Evolutionary conservation across 2,329 filamentous ascomycete species (phyloP), one percentile per base, ranked within the genome.

Genomic region (Claviceps cyperi): DNA sequence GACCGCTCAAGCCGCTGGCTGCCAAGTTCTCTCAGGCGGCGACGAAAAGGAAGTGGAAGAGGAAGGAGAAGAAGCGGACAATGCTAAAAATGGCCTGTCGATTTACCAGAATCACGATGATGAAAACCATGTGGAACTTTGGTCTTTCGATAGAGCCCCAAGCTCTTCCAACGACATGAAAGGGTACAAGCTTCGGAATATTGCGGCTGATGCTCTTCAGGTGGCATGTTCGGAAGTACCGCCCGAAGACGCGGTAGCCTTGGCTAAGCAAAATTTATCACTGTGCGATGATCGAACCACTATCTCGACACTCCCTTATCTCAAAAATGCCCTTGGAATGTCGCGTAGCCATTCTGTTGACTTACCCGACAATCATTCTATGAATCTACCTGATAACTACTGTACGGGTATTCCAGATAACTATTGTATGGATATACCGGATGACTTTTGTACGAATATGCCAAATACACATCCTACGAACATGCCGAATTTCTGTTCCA

Each of bases 1-100:
- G 47, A 76, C 87, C 59, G 81, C 81, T 51, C 68, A 67, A 55
- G 62, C 67, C 59, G 83, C 78, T 51, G 75, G 73, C 54, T 66
- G 69, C 54, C 62, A 72, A 55, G 71, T 76, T 21, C 68, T 85
- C 46, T 70, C 73, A 21, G 68, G 66, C 2, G 69, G 68, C 50
- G 61, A 65, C 50, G 66, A 69, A 49, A 69, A 69, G 14, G 67
- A 71, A 44, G 67, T 69, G 54, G 69, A 38, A 4, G 32, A 24
- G 4, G 22, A 17, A 15, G 24, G 7, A 41, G 17, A 21, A 14
- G 47, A 17, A 43, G 13, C 9, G 24, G 17, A 71, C 53, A 65
- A 66, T 43, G 62, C 58, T 39, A 53, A 8, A 13, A 14, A 8
- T 21, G 40, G 17, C 19, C 11, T 38, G 7, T 28, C 50, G 24